Percentiles rank a stretch among this genome's conserved stretches.
These are phyloP conservation scores for Rhodotorula glutinis DNA, from an alignment of 1,284 basidiomycete species.

Conservation along the genomic window DNA sequence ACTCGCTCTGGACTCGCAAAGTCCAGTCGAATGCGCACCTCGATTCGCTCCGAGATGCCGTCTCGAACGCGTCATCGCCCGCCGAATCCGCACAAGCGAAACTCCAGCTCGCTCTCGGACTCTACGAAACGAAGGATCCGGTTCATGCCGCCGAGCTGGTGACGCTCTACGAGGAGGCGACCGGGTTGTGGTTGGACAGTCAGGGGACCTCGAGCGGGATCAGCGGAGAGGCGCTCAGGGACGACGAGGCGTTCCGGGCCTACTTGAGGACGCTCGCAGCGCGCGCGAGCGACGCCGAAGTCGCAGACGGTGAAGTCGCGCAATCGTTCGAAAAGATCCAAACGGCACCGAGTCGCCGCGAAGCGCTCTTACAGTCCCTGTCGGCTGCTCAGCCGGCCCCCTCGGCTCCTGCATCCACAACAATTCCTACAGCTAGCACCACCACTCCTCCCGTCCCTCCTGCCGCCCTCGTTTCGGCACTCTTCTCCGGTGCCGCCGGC, in stretches of 20 bases:
- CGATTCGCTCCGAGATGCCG: conserved; percentile 5
- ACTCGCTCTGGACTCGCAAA: conserved; percentile 4
- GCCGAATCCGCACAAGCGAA: background rate
- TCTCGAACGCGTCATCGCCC: background rate
- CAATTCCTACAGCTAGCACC: background rate
- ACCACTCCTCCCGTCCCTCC: background rate
- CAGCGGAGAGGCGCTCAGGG: conserved; percentile 6
- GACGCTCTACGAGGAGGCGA: conserved; percentile 22
- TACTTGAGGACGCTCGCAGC: conserved; percentile 33
- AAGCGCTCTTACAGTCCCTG: conserved; percentile 6
- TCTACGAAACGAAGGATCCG: conserved; percentile 1
- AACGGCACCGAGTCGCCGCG: conserved; percentile 14
- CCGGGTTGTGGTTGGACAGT: conserved; percentile 13
- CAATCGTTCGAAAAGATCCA: conserved; percentile 23
- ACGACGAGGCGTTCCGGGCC: conserved; percentile 23
- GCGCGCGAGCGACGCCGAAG: background rate
- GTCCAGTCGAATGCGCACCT: conserved; percentile 2
- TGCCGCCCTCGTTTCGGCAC: conserved; percentile 30
- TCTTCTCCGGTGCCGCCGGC: conserved; percentile 29
- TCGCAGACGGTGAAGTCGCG: background rate
- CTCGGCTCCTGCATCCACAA: background rate
- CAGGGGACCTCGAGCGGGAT: background rate
- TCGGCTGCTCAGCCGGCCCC: background rate
- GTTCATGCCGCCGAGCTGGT: conserved; percentile 2
- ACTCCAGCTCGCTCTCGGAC: background rate